These are phyloP conservation scores for Gonapodya sp. DNA, from an alignment of 192 early-diverging fungal species.

Conservation along the genomic window DNA sequence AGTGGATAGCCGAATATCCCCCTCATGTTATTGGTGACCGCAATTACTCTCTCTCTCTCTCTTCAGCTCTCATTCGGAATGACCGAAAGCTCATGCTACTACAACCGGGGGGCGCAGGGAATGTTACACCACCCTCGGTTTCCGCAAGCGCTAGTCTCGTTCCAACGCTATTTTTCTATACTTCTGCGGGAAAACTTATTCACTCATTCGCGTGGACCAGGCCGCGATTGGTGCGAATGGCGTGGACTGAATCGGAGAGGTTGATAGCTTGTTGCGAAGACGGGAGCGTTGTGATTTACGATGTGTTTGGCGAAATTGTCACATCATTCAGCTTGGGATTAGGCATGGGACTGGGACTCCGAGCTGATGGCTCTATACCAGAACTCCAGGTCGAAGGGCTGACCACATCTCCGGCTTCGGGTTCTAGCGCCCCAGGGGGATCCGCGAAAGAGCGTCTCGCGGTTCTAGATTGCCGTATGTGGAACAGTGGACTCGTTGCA, in stretches of 20 bases:
- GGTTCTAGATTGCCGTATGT: slow-evolving; percentile 77
- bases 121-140: not conserved
- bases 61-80: slow-evolving; percentile 80
- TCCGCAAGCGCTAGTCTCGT: slow-evolving; percentile 51
- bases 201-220: slow-evolving; percentile 64
- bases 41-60: not conserved
- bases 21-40: too few species aligned
- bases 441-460: slow-evolving; percentile 21
- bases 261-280: slow-evolving; percentile 81
- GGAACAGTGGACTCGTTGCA: slow-evolving; percentile 86
- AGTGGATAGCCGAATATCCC: too few species aligned
- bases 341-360: not conserved
- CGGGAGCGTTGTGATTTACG: slow-evolving; percentile 71
- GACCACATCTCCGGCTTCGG: not conserved
- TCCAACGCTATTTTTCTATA: slow-evolving; percentile 75
- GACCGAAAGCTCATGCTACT: slow-evolving; percentile 73
- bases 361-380: slow-evolving; percentile 25
- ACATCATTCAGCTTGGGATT: slow-evolving; percentile 70
- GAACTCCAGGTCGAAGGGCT: slow-evolving; percentile 1
- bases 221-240: slow-evolving; percentile 78
- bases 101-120: slow-evolving; percentile 26
- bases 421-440: slow-evolving; percentile 65
- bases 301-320: slow-evolving; percentile 64
- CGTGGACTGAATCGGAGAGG: slow-evolving; percentile 82
- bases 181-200: slow-evolving; percentile 73